Conservation (phyloP, 129 eudicot genomes). For the Pseudognaphalium luteoalbum region DNA sequence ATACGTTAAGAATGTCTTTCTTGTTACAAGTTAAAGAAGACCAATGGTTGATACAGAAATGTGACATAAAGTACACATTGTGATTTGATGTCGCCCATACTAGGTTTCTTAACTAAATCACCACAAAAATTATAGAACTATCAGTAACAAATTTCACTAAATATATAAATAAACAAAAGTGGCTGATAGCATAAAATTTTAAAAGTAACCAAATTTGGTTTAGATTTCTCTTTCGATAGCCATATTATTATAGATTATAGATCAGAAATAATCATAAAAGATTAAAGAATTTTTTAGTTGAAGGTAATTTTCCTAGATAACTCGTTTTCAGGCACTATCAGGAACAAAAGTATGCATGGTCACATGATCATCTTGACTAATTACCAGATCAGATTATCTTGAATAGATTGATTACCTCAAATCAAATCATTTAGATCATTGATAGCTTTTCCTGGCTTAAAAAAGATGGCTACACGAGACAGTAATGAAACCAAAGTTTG, state of each 20-base stretch:
- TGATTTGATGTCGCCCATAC: constrained; percentile 93
- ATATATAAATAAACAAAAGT: neutral
- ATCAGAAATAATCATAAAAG: too few relatives aligned
- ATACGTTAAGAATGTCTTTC: constrained; percentile 77
- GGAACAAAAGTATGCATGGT: neutral
- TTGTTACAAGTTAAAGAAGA: constrained; percentile 61
- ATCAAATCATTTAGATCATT: neutral
- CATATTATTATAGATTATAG: neutral
- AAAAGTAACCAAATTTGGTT: neutral
- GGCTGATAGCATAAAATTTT: neutral
- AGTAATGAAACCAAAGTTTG: neutral
- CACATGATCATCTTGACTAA: neutral
- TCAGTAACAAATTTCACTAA: neutral
- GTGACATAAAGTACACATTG: constrained; percentile 79
- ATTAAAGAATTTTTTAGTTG: neutral
- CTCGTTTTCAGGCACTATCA: neutral
- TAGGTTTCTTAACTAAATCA: constrained; percentile 72
- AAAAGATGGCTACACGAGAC: neutral
- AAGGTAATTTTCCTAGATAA: neutral
- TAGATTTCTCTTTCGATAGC: neutral
- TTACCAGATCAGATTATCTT: neutral
- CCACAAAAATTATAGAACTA: constrained; percentile 3
- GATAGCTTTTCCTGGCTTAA: neutral
- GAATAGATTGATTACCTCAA: neutral
- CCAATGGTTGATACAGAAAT: constrained; percentile 72